Evolutionary conservation across 306 rosid species (phyloP).

Genomic region (Acacia melanoxylon): DNA sequence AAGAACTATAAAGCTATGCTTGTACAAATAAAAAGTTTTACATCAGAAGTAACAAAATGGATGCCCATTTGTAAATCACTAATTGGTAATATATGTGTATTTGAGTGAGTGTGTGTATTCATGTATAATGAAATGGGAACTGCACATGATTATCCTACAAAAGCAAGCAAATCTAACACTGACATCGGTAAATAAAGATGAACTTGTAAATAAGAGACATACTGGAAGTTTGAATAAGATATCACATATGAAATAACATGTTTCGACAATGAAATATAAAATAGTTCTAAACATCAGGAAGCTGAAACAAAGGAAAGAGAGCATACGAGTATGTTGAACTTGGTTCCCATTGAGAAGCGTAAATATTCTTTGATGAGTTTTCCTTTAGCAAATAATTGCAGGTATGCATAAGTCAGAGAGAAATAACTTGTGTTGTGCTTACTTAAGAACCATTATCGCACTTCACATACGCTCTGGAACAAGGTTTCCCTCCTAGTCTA

Average conservation of each 20-base stretch:
- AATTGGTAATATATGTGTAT: neutral
- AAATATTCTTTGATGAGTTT: neutral
- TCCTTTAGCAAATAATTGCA: neutral
- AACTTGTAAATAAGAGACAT: neutral
- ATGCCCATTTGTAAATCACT: neutral
- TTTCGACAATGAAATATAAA: neutral
- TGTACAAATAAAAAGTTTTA: neutral
- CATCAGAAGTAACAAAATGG: neutral
- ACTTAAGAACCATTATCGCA: neutral
- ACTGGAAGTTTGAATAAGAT: neutral
- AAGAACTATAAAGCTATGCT: neutral
- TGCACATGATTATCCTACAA: neutral
- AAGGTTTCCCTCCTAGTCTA: neutral
- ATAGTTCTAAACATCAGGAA: neutral
- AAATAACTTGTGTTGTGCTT: neutral
- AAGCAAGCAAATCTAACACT: neutral
- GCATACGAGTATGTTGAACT: neutral
- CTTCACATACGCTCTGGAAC: neutral
- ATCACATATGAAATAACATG: neutral
- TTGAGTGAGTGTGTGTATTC: neutral
- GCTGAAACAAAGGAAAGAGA: neutral
- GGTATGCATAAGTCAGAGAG: neutral
- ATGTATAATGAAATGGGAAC: neutral
- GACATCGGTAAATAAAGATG: conserved; percentile 8
- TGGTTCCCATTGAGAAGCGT: neutral